Percentiles rank a stretch among this genome's conserved stretches.
These are phyloP conservation scores for Geotrichum restrictum DNA, from an alignment of 1,139 yeast species.

Conservation along the genomic window DNA sequence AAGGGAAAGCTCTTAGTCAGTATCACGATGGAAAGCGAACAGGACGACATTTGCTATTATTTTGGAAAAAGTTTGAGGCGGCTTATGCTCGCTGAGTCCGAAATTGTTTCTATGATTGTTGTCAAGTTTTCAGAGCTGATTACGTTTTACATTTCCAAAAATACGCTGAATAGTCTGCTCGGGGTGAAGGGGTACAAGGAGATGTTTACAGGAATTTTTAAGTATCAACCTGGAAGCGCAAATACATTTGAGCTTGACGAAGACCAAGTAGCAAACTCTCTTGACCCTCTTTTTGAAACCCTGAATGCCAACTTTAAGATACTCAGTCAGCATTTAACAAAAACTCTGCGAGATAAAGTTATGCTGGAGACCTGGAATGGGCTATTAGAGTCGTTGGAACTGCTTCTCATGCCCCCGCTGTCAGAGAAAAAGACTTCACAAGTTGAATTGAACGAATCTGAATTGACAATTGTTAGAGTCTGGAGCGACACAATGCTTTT, in stretches of 20 bases:
- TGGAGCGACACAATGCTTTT: conserved; percentile 69
- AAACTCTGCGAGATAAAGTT: conserved; percentile 56
- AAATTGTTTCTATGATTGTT: conserved; percentile 62
- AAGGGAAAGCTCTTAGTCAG: conserved; percentile 63
- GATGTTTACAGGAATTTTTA: background rate
- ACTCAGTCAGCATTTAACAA: conserved; percentile 57
- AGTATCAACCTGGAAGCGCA: background rate
- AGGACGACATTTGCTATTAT: conserved; percentile 69
- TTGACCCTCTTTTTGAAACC: conserved; percentile 71
- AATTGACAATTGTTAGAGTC: conserved; percentile 63
- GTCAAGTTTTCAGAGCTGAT: conserved; percentile 52
- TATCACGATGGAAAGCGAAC: conserved; percentile 72
- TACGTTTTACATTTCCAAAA: conserved; percentile 43
- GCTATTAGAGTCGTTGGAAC: conserved; percentile 61
- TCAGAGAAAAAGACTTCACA: conserved; percentile 51
- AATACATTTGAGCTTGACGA: conserved; percentile 22
- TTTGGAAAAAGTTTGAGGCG: conserved; percentile 73
- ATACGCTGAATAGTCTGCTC: conserved; percentile 29
- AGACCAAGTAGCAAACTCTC: conserved; percentile 60
- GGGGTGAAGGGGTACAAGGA: conserved; percentile 5
- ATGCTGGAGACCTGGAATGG: conserved; percentile 76
- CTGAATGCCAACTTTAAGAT: conserved; percentile 65
- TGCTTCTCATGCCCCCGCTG: conserved; percentile 61
- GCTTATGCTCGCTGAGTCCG: conserved; percentile 55
- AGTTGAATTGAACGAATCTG: conserved; percentile 54